phyloP scores from a whole-genome alignment of 768 basidiomycete species.

The Chalciporus sphaerocephalus region DNA sequence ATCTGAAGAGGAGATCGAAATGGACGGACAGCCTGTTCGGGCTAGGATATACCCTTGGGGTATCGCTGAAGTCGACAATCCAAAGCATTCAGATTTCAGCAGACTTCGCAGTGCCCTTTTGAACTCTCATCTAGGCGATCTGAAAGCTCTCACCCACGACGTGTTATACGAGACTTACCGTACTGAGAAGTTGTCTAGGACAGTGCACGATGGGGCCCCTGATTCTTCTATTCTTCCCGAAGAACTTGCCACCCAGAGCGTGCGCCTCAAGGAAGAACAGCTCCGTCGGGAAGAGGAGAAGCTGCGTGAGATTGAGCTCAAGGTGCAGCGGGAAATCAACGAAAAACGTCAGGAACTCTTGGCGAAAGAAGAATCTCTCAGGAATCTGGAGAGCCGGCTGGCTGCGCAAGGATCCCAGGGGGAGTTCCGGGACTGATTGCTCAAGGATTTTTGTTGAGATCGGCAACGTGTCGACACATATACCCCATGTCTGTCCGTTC shows the following conservation, averaged over 20 bases:
- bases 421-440: slow-evolving; percentile 67
- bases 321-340: slow-evolving; percentile 96
- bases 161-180: slow-evolving; percentile 95
- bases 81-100: slow-evolving; percentile 99
- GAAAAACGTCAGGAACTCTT: slow-evolving; percentile 95
- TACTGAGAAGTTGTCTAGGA: slow-evolving; percentile 93
- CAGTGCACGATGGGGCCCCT: slow-evolving; percentile 74
- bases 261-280: slow-evolving; percentile 98
- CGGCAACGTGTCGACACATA: slow-evolving; percentile 29
- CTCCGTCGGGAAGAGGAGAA: slow-evolving; percentile 96
- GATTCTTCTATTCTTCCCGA: slow-evolving; percentile 92
- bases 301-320: slow-evolving; percentile 97
- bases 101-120: slow-evolving; percentile 87
- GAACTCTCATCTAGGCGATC: slow-evolving; percentile 89
- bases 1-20: slow-evolving; percentile 93
- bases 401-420: slow-evolving; percentile 82
- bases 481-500: slow-evolving; percentile 33
- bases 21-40: slow-evolving; percentile 86
- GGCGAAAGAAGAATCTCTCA: slow-evolving; percentile 93
- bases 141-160: slow-evolving; percentile 93
- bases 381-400: slow-evolving; percentile 88
- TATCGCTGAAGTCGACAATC: slow-evolving; percentile 96
- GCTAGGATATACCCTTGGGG: slow-evolving; percentile 99
- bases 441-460: slow-evolving; percentile 19
- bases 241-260: slow-evolving; percentile 94